phyloP scores from a whole-genome alignment of 305 asterid species.

The Fraxinus greggii region DNA sequence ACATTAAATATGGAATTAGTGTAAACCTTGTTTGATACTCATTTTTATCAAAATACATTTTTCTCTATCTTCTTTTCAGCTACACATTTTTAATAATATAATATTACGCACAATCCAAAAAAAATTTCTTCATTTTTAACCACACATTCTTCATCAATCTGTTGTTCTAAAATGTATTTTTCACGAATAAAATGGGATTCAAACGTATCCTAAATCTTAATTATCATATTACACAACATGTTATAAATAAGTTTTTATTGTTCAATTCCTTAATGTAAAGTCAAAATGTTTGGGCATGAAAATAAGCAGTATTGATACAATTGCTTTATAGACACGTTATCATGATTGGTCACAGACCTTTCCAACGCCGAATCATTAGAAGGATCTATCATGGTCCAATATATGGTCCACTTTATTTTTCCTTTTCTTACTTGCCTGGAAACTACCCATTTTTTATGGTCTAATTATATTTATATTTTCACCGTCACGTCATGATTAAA shows the following conservation, averaged over 20 bases:
- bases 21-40: no score
- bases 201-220: no score
- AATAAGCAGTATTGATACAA: neutral
- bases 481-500: neutral
- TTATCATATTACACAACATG: neutral
- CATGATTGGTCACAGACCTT: slow-evolving; percentile 37
- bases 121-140: no score
- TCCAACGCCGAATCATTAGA: slow-evolving; percentile 39
- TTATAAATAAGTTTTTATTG: neutral
- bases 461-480: neutral
- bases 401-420: slow-evolving; percentile 28
- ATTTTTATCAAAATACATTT: no score
- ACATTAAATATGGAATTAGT: no score
- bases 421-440: slow-evolving; percentile 31
- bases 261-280: neutral
- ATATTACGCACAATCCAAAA: no score
- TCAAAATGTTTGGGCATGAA: neutral
- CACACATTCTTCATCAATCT: no score
- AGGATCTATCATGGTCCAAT: slow-evolving; percentile 21
- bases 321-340: slow-evolving; percentile 39
- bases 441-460: slow-evolving; percentile 22
- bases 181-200: no score
- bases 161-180: no score
- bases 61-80: no score
- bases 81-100: no score